Percentiles rank a stretch among this genome's conserved stretches.
phyloP scores from a whole-genome alignment of 2,329 filamentous ascomycete species.

The Incumbomyces lentus region DNA sequence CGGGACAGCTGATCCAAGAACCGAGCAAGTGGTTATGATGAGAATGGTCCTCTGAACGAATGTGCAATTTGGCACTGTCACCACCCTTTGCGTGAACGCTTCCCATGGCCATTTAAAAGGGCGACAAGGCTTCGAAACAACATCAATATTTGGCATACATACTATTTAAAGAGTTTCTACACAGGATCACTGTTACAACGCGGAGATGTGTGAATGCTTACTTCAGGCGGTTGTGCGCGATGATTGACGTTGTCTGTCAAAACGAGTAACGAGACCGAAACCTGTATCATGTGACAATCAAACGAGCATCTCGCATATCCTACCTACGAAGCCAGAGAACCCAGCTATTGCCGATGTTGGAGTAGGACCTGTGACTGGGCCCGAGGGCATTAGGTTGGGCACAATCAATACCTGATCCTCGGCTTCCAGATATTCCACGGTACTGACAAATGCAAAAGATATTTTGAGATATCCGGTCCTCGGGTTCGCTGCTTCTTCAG shows the following conservation, averaged over 20 bases:
- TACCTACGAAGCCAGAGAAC: conserved; percentile 51
- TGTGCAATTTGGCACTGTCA: too few relatives aligned
- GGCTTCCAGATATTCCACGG: conserved; percentile 47
- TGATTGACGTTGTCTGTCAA: too few relatives aligned
- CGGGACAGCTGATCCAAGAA: not conserved
- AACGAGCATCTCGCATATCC: conserved; percentile 23
- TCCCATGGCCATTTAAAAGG: too few relatives aligned
- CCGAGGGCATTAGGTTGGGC: conserved; percentile 44
- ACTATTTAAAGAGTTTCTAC: too few relatives aligned
- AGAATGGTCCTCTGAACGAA: too few relatives aligned
- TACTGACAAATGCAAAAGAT: conserved; percentile 47
- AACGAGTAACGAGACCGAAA: too few relatives aligned
- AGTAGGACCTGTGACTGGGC: conserved; percentile 38
- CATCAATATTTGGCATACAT: not conserved
- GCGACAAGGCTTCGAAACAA: not conserved
- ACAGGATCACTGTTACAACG: too few relatives aligned
- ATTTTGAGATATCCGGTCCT: conserved; percentile 30
- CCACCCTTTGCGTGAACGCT: too few relatives aligned
- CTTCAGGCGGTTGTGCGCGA: too few relatives aligned
- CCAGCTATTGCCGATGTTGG: conserved; percentile 39
- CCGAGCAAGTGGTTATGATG: not conserved
- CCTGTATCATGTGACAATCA: too few relatives aligned
- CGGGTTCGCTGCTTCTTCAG: conserved; percentile 18
- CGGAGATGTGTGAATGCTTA: too few relatives aligned
- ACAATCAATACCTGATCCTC: conserved; percentile 50